These are phyloP conservation scores for Fulvia fulva DNA, from an alignment of 2,329 filamentous ascomycete species.

Conservation along the genomic window DNA sequence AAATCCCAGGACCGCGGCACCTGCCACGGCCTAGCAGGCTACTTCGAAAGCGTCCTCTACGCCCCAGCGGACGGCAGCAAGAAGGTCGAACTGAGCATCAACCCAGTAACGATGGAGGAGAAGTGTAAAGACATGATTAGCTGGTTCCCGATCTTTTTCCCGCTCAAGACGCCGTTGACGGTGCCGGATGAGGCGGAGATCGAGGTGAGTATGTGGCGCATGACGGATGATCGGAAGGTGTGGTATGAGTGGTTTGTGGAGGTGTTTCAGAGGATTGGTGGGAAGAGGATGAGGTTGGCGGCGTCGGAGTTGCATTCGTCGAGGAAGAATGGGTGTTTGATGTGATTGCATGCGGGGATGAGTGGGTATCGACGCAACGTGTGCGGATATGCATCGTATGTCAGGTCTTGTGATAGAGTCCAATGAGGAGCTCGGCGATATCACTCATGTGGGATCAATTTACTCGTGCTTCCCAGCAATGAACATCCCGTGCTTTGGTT, in stretches of 20 bases:
- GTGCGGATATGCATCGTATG: too few species aligned
- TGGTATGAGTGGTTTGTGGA: conserved; percentile 99
- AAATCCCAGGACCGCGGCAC: conserved; percentile 73
- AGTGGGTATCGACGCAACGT: too few species aligned
- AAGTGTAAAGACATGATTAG: conserved; percentile 99
- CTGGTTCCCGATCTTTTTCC: conserved; percentile 99
- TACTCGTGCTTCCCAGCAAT: too few species aligned
- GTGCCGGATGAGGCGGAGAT: conserved; percentile 81
- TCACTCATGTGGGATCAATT: too few species aligned
- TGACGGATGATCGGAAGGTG: conserved; percentile 90
- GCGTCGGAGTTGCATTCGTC: conserved; percentile 66
- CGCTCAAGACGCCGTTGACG: conserved; percentile 83
- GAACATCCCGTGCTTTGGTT: too few species aligned
- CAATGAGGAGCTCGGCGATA: too few species aligned
- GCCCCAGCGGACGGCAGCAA: conserved; percentile 38
- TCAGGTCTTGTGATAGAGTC: too few species aligned
- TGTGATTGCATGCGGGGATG: too few species aligned
- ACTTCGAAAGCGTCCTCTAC: conserved; percentile 96
- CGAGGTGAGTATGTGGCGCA: conserved; percentile 90
- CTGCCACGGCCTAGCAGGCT: conserved; percentile 86
- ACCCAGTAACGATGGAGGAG: conserved; percentile 82
- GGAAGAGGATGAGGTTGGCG: conserved; percentile 61
- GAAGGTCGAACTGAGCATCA: conserved; percentile 82
- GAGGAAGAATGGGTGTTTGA: conserved; percentile 65
- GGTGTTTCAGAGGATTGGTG: conserved; percentile 60